Conservation (phyloP, 2,329 filamentous ascomycete species). For the Xylaria sp. region DNA sequence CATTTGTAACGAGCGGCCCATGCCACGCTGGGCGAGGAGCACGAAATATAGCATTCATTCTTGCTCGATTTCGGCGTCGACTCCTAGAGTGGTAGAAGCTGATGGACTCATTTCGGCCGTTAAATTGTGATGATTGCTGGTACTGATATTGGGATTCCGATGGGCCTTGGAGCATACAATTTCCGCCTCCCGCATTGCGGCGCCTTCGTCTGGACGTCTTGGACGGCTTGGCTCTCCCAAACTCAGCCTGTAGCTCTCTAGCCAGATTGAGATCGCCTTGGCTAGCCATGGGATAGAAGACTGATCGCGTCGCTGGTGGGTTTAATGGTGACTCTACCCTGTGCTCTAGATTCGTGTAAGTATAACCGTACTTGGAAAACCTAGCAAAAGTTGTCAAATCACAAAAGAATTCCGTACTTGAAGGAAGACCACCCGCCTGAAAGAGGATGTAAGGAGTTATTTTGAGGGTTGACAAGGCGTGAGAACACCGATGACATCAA, state of each 20-base stretch:
- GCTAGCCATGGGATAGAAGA: constrained; percentile 17
- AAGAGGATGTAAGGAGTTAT: not conserved
- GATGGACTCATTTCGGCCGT: not conserved
- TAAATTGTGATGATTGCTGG: not conserved
- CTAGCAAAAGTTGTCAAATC: not conserved
- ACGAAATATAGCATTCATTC: not conserved
- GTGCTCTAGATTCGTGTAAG: not conserved
- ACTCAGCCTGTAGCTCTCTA: constrained; percentile 27
- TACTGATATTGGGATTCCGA: not conserved
- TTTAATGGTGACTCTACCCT: not conserved
- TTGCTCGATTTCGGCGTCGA: not conserved
- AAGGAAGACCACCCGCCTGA: not conserved
- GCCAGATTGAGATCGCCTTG: constrained; percentile 30
- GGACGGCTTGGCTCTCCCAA: constrained; percentile 3
- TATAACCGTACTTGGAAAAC: not conserved
- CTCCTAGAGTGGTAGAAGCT: not conserved
- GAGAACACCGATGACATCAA: not conserved
- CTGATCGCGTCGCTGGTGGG: not conserved
- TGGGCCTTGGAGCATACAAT: not conserved
- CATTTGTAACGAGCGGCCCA: constrained; percentile 6
- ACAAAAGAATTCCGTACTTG: not conserved
- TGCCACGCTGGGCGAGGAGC: not conserved
- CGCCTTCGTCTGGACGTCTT: not conserved
- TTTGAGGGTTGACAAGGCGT: not conserved
- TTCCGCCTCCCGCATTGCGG: not conserved